phyloP scores from a whole-genome alignment of 768 basidiomycete species.

The Pleurotus cornucopiae region DNA sequence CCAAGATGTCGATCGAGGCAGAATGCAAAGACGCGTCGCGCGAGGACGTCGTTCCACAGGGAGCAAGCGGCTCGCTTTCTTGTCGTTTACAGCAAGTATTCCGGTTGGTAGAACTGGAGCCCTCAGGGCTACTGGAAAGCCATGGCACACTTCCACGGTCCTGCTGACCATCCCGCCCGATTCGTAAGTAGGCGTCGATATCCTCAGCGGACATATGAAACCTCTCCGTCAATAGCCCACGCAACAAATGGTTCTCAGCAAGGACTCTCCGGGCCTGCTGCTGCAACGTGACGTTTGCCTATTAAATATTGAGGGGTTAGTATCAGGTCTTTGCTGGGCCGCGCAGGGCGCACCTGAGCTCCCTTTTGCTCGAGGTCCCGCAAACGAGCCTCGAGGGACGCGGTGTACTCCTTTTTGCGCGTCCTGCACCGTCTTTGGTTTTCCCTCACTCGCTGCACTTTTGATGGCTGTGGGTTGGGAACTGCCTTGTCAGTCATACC shows the following conservation, averaged over 20 bases:
- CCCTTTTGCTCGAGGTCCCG: neutral
- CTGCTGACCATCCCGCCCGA: neutral
- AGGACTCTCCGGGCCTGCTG: slow-evolving; percentile 3
- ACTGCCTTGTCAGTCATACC: no score
- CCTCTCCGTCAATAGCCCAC: neutral
- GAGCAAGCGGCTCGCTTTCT: neutral
- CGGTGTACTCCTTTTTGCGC: neutral
- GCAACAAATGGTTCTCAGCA: neutral
- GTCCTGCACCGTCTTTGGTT: neutral
- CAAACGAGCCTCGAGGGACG: neutral
- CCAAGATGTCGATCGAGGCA: no score
- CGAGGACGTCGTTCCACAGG: neutral
- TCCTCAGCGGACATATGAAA: neutral
- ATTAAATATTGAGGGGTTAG: neutral
- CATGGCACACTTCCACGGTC: no score
- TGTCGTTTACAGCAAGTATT: no score
- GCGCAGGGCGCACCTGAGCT: neutral
- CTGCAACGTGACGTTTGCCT: slow-evolving; percentile 1
- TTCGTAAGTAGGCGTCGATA: neutral
- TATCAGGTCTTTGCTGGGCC: no score
- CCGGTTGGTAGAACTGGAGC: no score
- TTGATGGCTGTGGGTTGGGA: neutral
- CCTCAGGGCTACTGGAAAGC: neutral
- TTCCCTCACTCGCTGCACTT: neutral
- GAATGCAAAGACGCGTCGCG: neutral